Conservation (phyloP, 2,329 filamentous ascomycete genomes). For the Aspergillus caelatus region DNA sequence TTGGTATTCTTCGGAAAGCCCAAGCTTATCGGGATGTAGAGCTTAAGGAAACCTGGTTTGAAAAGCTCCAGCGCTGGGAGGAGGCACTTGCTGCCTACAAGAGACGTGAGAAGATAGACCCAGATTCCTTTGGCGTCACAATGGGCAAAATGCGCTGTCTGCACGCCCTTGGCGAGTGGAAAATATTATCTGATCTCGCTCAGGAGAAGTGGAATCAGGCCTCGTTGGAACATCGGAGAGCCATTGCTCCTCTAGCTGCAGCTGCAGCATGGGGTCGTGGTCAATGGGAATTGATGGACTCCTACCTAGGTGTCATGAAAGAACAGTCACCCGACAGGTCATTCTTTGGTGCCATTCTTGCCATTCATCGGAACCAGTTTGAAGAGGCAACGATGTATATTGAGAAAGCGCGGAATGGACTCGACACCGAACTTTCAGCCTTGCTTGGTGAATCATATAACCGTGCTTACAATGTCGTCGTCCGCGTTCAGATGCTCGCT, state of each 20-base stretch:
- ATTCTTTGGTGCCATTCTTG: conserved; percentile 95
- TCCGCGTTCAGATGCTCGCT: conserved; percentile 97
- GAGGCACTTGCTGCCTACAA: conserved; percentile 93
- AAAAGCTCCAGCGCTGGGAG: conserved; percentile 97
- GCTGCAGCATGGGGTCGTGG: conserved; percentile 94
- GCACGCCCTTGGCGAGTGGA: conserved; percentile 97
- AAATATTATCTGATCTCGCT: conserved; percentile 82
- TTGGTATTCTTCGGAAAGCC: conserved; percentile 94
- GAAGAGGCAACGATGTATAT: conserved; percentile 87
- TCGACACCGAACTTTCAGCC: conserved; percentile 94
- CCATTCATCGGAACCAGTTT: conserved; percentile 94
- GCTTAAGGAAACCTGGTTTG: conserved; percentile 97
- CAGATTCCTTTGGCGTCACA: conserved; percentile 85
- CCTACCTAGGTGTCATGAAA: conserved; percentile 94
- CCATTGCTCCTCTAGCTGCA: conserved; percentile 90
- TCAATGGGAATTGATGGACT: conserved; percentile 98
- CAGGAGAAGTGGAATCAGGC: conserved; percentile 94
- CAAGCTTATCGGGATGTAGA: conserved; percentile 96
- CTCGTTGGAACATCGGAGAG: conserved; percentile 80
- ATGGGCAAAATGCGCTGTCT: conserved; percentile 99
- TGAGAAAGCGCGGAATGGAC: conserved; percentile 84
- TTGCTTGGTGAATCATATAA: conserved; percentile 99
- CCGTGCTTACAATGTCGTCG: conserved; percentile 94
- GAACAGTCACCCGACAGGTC: conserved; percentile 88
- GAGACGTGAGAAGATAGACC: conserved; percentile 75